Evolutionary conservation across 805 yeast genomes (phyloP).

Genomic region (Starmerella sp.): DNA sequence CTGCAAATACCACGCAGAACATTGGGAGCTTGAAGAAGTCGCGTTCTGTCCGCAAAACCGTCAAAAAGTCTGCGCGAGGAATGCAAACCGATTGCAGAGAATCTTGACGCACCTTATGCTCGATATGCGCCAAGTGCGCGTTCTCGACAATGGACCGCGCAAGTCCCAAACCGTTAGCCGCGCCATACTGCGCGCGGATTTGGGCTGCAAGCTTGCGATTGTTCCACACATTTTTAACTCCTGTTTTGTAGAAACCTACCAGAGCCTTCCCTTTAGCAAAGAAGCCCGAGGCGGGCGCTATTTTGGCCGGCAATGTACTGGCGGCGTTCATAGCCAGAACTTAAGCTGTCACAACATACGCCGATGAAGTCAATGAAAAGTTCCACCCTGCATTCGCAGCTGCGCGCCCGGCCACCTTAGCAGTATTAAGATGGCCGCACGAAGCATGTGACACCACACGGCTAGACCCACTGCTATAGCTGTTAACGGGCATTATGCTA

Average conservation of each 20-base stretch:
- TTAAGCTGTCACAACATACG: background rate
- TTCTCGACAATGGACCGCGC: slow-evolving; percentile 19
- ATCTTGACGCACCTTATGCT: background rate
- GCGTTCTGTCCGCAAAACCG: slow-evolving; percentile 38
- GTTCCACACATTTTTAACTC: slow-evolving; percentile 39
- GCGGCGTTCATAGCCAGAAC: slow-evolving; percentile 19
- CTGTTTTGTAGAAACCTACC: slow-evolving; percentile 36
- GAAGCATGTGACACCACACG: slow-evolving; percentile 3
- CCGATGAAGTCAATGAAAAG: background rate
- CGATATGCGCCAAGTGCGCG: slow-evolving; percentile 13
- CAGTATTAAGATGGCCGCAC: background rate
- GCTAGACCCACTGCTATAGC: background rate
- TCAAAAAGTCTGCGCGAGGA: slow-evolving; percentile 40
- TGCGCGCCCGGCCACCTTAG: too few species aligned
- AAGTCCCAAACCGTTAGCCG: slow-evolving; percentile 16
- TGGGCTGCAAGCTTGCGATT: slow-evolving; percentile 26
- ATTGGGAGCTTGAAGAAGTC: slow-evolving; percentile 46
- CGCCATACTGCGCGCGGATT: slow-evolving; percentile 17
- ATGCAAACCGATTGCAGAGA: slow-evolving; percentile 18
- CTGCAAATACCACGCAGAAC: slow-evolving; percentile 44
- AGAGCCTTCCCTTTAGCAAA: slow-evolving; percentile 23
- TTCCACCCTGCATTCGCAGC: background rate
- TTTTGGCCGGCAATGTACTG: slow-evolving; percentile 27
- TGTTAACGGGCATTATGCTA: background rate
- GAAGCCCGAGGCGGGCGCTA: slow-evolving; percentile 17